Evolutionary conservation across 441 rosid genomes (phyloP).

Genomic region (Corymbia calophylla): DNA sequence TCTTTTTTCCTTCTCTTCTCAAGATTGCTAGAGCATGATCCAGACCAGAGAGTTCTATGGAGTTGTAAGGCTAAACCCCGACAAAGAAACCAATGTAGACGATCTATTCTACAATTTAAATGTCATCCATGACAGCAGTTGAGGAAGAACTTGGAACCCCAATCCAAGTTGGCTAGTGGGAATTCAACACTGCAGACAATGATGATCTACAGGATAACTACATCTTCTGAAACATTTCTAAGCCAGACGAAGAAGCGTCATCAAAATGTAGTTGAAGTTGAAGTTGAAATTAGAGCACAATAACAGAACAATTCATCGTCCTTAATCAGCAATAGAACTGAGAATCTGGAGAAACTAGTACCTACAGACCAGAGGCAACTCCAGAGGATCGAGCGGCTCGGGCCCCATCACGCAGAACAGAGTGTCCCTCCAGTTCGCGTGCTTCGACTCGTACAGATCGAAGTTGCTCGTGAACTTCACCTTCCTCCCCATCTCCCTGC

Average conservation of each 20-base stretch:
- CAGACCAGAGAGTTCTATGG: not conserved
- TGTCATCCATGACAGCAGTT: not conserved
- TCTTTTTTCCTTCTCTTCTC: not conserved
- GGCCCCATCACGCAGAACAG: not conserved
- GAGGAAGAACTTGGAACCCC: not conserved
- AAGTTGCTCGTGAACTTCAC: constrained; percentile 8
- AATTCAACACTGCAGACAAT: not conserved
- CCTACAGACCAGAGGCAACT: not conserved
- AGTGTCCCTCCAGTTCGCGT: constrained; percentile 22
- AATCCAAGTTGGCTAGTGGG: not conserved
- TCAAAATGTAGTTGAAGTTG: not conserved
- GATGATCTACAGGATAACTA: not conserved
- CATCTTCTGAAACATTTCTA: not conserved
- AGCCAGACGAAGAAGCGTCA: not conserved
- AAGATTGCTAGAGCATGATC: not conserved
- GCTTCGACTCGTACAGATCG: constrained; percentile 1
- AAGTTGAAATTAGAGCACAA: not conserved
- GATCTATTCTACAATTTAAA: not conserved
- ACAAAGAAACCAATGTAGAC: not conserved
- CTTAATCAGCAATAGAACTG: not conserved
- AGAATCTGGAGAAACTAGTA: not conserved
- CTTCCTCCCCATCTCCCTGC: not conserved
- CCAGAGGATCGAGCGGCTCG: not conserved
- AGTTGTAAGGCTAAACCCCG: not conserved
- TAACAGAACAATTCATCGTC: not conserved